Evolutionary conservation across 805 yeast species (phyloP), one percentile per base, ranked within the genome.

Genomic region (Lipomyces kockii): DNA sequence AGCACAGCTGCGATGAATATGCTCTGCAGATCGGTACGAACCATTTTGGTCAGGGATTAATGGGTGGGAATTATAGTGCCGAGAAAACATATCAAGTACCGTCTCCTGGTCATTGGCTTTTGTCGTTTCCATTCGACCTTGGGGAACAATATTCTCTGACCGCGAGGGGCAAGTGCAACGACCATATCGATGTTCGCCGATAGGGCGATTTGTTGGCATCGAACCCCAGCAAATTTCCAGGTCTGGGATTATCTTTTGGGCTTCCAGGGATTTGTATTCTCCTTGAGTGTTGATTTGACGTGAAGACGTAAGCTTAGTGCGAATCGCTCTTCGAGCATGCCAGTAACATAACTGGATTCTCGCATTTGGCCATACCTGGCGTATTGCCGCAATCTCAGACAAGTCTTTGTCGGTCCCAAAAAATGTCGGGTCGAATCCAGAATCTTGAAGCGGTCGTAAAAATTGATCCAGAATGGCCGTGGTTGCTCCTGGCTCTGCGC

Each of bases 31-130:
- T 14, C 14, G 46, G 46, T 37, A 37, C 46, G 46, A 37, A n/a
- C 46, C 46, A 37, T n/a, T 37, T 37, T 37, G 46, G 46, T 37
- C 46, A 37, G 46, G 46, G 46, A 37, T 37, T 37, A 37, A 4
- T 14, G 46, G 46, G 46, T 14, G 46, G 46, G 46, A 39, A 39
- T 39, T 39, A n/a, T 39, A 39, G 46, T 39, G 46, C 46, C 46
- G 46, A 39, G 46, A 39, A 39, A 39, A 39, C 11, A 39, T 39
- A 39, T 39, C 46, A 14, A 39, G 46, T 5, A 39, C 46, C 17
- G 46, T 39, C 46, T 39, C 46, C 46, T 39, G 46, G n/a, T n/a
- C 46, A 39, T 39, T 39, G 46, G 46, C 46, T n/a, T 39, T 39
- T 39, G 46, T 39, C 46, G 46, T 39, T 39, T 39, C 14, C 46